Evolutionary conservation across 257 asterid genomes (phyloP).

Genomic region (Penstemon newberryi): DNA sequence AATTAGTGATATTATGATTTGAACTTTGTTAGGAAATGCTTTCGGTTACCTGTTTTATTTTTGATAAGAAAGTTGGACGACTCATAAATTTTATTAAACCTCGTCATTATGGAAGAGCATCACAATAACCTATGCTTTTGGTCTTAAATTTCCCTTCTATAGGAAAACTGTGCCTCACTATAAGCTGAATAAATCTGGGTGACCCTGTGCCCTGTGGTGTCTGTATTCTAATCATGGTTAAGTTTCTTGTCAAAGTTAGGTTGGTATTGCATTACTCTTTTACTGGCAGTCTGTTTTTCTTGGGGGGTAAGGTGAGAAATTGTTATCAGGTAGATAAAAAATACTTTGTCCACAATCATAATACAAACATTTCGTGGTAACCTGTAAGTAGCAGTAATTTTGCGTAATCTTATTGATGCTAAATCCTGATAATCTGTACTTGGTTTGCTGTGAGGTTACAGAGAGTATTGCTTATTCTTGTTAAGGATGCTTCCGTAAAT

Average conservation of each 20-base stretch:
- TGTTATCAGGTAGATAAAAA: too few species aligned
- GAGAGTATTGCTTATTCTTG: constrained; percentile 11
- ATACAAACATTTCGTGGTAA: neutral
- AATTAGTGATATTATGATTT: too few species aligned
- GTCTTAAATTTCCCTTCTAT: neutral
- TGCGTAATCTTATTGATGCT: neutral
- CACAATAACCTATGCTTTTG: neutral
- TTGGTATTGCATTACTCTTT: neutral
- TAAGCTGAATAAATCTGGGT: neutral
- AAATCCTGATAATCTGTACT: neutral
- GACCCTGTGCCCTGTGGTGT: neutral
- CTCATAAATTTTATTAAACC: too few species aligned
- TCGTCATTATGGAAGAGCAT: neutral
- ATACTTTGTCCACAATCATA: too few species aligned
- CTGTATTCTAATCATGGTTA: neutral
- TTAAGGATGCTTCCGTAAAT: constrained; percentile 19
- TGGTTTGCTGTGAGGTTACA: constrained; percentile 1
- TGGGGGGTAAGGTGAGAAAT: too few species aligned
- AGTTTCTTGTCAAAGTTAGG: constrained; percentile 2
- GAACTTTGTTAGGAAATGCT: too few species aligned
- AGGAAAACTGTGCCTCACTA: neutral
- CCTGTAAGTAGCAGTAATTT: neutral
- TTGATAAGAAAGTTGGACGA: too few species aligned
- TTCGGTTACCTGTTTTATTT: too few species aligned
- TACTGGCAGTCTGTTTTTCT: neutral